A percentile compares a stretch with the other conserved stretches of the same genome.
These are phyloP conservation scores for Mrakia gelida DNA, from an alignment of 768 basidiomycete genomes.

Conservation along the genomic window DNA sequence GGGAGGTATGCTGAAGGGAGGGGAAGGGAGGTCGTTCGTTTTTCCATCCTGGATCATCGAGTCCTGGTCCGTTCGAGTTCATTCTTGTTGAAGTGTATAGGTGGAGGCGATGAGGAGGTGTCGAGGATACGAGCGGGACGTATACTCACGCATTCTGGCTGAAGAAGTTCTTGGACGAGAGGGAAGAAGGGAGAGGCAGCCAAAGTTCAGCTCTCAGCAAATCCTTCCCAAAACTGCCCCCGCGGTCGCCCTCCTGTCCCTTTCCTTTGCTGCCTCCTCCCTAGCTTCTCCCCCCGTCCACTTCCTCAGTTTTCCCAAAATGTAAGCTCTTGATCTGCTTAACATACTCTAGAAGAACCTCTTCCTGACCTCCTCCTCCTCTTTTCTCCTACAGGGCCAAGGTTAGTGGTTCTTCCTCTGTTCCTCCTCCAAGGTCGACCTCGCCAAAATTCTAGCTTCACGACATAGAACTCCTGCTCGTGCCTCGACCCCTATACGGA, in stretches of 20 bases:
- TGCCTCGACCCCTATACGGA: neutral
- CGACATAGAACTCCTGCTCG: no score
- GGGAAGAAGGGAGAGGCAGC: no score
- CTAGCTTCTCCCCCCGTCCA: no score
- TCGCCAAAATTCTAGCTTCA: neutral
- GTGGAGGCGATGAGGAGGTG: no score
- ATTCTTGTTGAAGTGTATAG: neutral
- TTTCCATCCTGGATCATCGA: no score
- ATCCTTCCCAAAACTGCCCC: neutral
- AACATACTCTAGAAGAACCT: neutral
- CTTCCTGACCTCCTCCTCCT: neutral
- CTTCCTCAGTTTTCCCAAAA: slow-evolving; percentile 3
- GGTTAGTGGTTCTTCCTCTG: neutral
- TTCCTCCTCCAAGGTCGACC: neutral
- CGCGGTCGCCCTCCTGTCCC: neutral
- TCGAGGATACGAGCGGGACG: no score
- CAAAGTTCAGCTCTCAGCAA: neutral
- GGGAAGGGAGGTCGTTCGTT: neutral
- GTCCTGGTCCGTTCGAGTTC: neutral
- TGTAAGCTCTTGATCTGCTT: neutral
- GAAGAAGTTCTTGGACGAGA: no score
- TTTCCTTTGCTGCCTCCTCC: no score
- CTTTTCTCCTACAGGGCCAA: slow-evolving; percentile 5
- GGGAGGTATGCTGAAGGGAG: neutral
- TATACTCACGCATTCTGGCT: no score